Percentiles rank a stretch among this genome's conserved stretches.
Evolutionary conservation across 768 basidiomycete genomes (phyloP).

Genomic region (Boletus speciosus): DNA sequence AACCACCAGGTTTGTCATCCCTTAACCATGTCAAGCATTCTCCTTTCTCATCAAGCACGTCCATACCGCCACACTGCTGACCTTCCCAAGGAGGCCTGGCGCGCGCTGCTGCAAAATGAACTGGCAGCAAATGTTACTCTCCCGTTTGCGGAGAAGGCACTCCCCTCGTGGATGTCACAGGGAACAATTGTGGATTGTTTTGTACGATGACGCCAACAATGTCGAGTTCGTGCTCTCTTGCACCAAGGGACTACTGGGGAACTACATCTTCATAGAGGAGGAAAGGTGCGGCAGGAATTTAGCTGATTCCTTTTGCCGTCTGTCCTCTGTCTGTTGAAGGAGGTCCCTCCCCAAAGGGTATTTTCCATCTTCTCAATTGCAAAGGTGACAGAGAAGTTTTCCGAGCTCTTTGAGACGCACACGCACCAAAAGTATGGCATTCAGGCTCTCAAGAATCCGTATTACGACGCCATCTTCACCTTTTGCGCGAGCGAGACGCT

Average conservation of each 20-base stretch:
- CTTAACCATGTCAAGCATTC: slow-evolving; percentile 13
- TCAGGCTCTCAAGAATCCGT: slow-evolving; percentile 38
- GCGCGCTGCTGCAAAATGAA: slow-evolving; percentile 27
- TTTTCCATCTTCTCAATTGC: slow-evolving; percentile 68
- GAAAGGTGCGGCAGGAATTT: slow-evolving; percentile 3
- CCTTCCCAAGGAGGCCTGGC: slow-evolving; percentile 29
- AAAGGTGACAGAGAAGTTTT: slow-evolving; percentile 44
- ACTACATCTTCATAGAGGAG: slow-evolving; percentile 17
- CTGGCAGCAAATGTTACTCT: slow-evolving; percentile 39
- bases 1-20: slow-evolving; percentile 6
- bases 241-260: neutral
- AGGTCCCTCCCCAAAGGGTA: slow-evolving; percentile 8
- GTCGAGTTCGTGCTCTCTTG: slow-evolving; percentile 12
- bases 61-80: slow-evolving; percentile 4
- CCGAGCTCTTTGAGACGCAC: slow-evolving; percentile 41
- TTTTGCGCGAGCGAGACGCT: slow-evolving; percentile 50
- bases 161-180: neutral
- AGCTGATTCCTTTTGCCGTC: slow-evolving; percentile 21
- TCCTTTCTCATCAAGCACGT: neutral
- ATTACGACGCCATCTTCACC: slow-evolving; percentile 61
- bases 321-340: slow-evolving; percentile 10
- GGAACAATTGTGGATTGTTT: slow-evolving; percentile 32
- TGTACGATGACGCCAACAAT: slow-evolving; percentile 15
- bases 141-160: slow-evolving; percentile 35
- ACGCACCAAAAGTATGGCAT: neutral